Conservation (phyloP, 2,329 filamentous ascomycete species). For the Teratosphaeria gauchensis region DNA sequence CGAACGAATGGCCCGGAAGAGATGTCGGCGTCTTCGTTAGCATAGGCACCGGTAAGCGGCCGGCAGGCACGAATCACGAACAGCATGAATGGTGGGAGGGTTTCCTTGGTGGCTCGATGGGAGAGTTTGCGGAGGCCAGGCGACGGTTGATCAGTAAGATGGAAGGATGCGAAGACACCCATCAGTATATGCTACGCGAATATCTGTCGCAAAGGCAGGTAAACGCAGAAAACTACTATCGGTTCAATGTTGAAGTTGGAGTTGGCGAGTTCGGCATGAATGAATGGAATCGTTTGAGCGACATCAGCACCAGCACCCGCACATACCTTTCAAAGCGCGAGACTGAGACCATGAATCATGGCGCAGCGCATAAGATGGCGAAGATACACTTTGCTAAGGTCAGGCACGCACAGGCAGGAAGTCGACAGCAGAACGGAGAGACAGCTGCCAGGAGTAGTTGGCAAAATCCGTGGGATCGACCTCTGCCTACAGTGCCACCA, state of each 20-base stretch:
- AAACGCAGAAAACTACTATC: constrained; percentile 83
- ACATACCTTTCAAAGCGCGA: constrained; percentile 66
- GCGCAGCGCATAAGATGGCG: constrained; percentile 69
- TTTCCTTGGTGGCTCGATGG: constrained; percentile 60
- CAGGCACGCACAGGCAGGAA: constrained; percentile 48
- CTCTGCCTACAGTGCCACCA: constrained; percentile 23
- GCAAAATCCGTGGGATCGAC: constrained; percentile 23
- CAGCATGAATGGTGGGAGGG: constrained; percentile 85
- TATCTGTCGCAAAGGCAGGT: constrained; percentile 64
- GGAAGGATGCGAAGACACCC: constrained; percentile 85
- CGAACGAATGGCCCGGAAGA: constrained; percentile 91
- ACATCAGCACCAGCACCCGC: constrained; percentile 87
- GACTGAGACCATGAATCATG: constrained; percentile 67
- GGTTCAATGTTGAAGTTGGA: constrained; percentile 92
- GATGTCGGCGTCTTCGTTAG: constrained; percentile 89
- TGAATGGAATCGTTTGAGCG: constrained; percentile 86
- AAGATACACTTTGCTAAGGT: constrained; percentile 71
- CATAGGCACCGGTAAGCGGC: constrained; percentile 84
- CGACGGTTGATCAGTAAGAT: constrained; percentile 81
- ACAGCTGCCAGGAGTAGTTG: constrained; percentile 14
- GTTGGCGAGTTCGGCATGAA: constrained; percentile 99
- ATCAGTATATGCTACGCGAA: constrained; percentile 74
- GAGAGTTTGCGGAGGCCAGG: constrained; percentile 84
- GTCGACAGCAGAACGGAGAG: constrained; percentile 25
- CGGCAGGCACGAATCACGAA: constrained; percentile 57